These are phyloP conservation scores for Stereum hirsutum DNA, from an alignment of 1,284 basidiomycete species.

Conservation along the genomic window DNA sequence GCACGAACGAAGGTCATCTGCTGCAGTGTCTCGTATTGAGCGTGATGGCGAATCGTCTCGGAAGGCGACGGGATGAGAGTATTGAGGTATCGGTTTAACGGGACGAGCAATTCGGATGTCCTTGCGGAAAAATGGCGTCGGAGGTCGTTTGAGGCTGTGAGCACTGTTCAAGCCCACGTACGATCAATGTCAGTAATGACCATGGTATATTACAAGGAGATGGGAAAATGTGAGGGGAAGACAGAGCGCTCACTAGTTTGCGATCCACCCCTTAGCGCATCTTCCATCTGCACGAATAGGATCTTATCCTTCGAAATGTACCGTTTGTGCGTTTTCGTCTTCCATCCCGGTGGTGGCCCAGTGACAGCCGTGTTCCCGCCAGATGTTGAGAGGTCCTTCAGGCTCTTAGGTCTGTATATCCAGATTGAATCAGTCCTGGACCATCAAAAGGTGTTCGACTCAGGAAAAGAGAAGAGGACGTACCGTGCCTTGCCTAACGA, in stretches of 20 bases:
- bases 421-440: too few relatives aligned
- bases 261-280: constrained; percentile 39
- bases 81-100: constrained; percentile 89
- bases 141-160: constrained; percentile 59
- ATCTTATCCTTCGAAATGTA: constrained; percentile 79
- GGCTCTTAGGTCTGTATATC: not conserved
- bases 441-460: too few relatives aligned
- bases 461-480: not conserved
- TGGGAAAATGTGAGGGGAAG: not conserved
- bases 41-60: constrained; percentile 3
- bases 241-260: constrained; percentile 39
- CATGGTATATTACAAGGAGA: not conserved
- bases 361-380: constrained; percentile 17
- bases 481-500: constrained; percentile 43
- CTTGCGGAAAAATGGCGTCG: constrained; percentile 83
- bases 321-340: constrained; percentile 72
- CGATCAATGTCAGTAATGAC: not conserved
- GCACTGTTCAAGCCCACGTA: constrained; percentile 30
- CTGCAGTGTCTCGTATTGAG: constrained; percentile 12
- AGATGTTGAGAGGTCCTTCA: constrained; percentile 1
- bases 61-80: constrained; percentile 71
- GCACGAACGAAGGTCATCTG: not conserved
- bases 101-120: constrained; percentile 85
- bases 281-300: constrained; percentile 62
- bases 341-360: constrained; percentile 63